Conservation (phyloP, 441 rosid genomes). For the Pelargonium citronellum region DNA sequence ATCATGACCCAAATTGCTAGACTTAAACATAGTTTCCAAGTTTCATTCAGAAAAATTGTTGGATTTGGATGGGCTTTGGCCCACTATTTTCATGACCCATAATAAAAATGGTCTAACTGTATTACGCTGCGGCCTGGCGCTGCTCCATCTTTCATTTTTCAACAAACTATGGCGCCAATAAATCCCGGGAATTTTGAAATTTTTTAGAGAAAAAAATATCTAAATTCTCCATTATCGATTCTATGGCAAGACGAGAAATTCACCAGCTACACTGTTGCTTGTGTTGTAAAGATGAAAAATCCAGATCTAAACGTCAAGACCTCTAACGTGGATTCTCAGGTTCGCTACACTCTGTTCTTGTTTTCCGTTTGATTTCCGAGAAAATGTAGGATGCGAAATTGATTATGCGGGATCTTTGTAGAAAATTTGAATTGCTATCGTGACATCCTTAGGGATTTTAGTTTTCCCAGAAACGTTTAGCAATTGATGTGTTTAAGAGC, state of each 20-base stretch:
- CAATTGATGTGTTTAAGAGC: not conserved
- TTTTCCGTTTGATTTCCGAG: conserved; percentile 2
- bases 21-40: too few species aligned
- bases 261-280: not conserved
- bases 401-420: not conserved
- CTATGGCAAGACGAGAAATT: not conserved
- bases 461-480: too few species aligned
- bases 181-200: not conserved
- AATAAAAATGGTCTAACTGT: too few species aligned
- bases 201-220: not conserved
- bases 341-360: not conserved
- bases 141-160: not conserved
- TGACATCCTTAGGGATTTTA: too few species aligned
- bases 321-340: not conserved
- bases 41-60: too few species aligned
- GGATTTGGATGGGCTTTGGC: too few species aligned
- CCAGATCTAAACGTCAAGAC: not conserved
- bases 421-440: not conserved
- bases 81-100: too few species aligned
- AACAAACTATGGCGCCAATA: not conserved
- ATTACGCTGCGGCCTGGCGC: too few species aligned
- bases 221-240: not conserved
- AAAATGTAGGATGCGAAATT: not conserved
- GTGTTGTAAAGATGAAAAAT: not conserved
- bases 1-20: too few species aligned